phyloP scores from a whole-genome alignment of 768 basidiomycete species.

The Hortiboletus flavorubellus region DNA sequence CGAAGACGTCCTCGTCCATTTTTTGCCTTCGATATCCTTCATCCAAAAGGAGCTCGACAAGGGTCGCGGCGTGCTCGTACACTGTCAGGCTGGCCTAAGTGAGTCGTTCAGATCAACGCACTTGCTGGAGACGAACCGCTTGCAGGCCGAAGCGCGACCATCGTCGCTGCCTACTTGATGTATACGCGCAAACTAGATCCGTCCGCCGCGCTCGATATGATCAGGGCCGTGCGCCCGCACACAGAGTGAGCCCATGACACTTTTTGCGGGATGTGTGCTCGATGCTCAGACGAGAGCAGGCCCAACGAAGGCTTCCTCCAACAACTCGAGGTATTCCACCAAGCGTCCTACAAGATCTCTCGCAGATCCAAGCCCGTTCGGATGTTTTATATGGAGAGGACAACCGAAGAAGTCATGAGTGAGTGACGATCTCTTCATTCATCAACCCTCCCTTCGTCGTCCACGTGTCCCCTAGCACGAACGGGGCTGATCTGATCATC shows the following conservation, averaged over 20 bases:
- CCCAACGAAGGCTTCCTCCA: slow-evolving; percentile 83
- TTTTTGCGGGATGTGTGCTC: not conserved
- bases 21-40: slow-evolving; percentile 78
- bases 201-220: slow-evolving; percentile 62
- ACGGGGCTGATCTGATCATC: slow-evolving; percentile 6
- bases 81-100: slow-evolving; percentile 91
- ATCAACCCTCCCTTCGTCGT: not conserved
- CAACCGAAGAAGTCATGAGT: slow-evolving; percentile 78
- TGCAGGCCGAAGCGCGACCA: slow-evolving; percentile 76
- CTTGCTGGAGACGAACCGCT: slow-evolving; percentile 5
- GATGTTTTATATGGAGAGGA: slow-evolving; percentile 80
- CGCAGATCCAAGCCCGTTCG: slow-evolving; percentile 66
- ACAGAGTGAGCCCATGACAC: slow-evolving; percentile 55
- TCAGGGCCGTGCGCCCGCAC: slow-evolving; percentile 61
- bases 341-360: slow-evolving; percentile 66
- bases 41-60: slow-evolving; percentile 77
- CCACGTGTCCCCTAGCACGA: not conserved
- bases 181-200: slow-evolving; percentile 56
- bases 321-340: slow-evolving; percentile 79
- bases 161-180: slow-evolving; percentile 90
- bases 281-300: slow-evolving; percentile 35
- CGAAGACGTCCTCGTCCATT: slow-evolving; percentile 73
- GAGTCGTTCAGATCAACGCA: slow-evolving; percentile 30
- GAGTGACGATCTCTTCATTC: slow-evolving; percentile 26
- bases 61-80: slow-evolving; percentile 76